Evolutionary conservation across 345 rosid species (phyloP).

Genomic region (Pistacia vera): DNA sequence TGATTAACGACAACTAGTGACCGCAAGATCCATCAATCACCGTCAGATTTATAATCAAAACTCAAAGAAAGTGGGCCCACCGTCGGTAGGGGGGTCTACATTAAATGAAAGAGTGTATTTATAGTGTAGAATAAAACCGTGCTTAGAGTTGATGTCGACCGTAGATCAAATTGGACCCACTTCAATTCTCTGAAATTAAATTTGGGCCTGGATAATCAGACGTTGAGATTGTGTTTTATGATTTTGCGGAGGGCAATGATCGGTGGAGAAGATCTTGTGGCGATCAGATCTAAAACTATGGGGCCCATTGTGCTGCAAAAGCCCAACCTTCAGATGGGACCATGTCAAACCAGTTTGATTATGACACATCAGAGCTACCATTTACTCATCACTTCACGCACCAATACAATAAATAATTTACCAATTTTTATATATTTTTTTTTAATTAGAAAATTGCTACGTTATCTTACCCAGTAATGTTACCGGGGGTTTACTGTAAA

Average conservation of each 20-base stretch:
- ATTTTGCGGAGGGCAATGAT: neutral
- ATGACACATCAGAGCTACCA: neutral
- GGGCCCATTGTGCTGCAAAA: slow-evolving; percentile 15
- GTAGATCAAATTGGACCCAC: slow-evolving; percentile 16
- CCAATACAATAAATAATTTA: no score
- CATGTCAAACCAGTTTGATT: neutral
- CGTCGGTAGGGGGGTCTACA: neutral
- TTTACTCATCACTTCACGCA: neutral
- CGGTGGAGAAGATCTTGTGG: slow-evolving; percentile 1
- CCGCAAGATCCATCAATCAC: neutral
- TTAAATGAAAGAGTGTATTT: neutral
- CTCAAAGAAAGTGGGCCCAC: neutral
- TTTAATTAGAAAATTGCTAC: no score
- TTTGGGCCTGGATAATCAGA: neutral
- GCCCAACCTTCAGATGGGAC: neutral
- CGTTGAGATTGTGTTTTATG: slow-evolving; percentile 3
- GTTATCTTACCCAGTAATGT: no score
- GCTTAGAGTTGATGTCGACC: slow-evolving; percentile 8
- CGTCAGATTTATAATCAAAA: neutral
- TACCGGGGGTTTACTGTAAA: no score
- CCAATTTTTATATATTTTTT: no score
- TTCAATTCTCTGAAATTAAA: slow-evolving; percentile 3
- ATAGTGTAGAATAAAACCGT: neutral
- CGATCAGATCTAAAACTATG: neutral
- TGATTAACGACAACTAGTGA: neutral